Conservation (phyloP, 306 rosid genomes). For the Medicago lupulina region DNA sequence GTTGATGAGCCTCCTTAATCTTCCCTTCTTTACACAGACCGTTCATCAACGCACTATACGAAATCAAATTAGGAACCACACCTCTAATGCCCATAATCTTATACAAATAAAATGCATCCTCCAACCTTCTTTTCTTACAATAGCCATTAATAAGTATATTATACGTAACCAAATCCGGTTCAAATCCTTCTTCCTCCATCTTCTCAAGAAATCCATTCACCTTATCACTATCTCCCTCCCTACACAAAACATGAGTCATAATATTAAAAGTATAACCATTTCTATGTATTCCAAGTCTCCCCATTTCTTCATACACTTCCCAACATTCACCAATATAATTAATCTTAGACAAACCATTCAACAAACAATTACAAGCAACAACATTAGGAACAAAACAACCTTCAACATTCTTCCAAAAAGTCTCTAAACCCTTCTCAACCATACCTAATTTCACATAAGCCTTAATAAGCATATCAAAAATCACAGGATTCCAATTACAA, state of each 20-base stretch:
- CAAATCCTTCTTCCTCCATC: slow-evolving; percentile 96
- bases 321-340: slow-evolving; percentile 66
- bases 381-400: slow-evolving; percentile 73
- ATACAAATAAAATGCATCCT: slow-evolving; percentile 75
- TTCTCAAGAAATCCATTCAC: slow-evolving; percentile 77
- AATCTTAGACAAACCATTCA: slow-evolving; percentile 66
- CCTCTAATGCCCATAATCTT: slow-evolving; percentile 86
- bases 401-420: slow-evolving; percentile 62
- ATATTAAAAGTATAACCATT: slow-evolving; percentile 80
- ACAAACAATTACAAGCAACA: slow-evolving; percentile 68
- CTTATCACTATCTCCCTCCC: slow-evolving; percentile 65
- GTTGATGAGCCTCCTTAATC: slow-evolving; percentile 84
- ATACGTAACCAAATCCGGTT: slow-evolving; percentile 80
- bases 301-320: slow-evolving; percentile 90
- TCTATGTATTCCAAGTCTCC: slow-evolving; percentile 74
- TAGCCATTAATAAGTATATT: slow-evolving; percentile 78
- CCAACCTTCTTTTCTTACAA: slow-evolving; percentile 76
- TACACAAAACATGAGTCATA: slow-evolving; percentile 78
- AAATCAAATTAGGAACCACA: slow-evolving; percentile 74
- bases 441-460: slow-evolving; percentile 73
- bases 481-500: slow-evolving; percentile 84
- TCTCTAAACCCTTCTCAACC: slow-evolving; percentile 64
- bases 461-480: slow-evolving; percentile 82
- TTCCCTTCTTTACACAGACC: slow-evolving; percentile 79
- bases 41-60: slow-evolving; percentile 78